Evolutionary conservation across 768 basidiomycete species (phyloP), one percentile per base, ranked within the genome.

Genomic region (Hebeloma cylindrosporum): DNA sequence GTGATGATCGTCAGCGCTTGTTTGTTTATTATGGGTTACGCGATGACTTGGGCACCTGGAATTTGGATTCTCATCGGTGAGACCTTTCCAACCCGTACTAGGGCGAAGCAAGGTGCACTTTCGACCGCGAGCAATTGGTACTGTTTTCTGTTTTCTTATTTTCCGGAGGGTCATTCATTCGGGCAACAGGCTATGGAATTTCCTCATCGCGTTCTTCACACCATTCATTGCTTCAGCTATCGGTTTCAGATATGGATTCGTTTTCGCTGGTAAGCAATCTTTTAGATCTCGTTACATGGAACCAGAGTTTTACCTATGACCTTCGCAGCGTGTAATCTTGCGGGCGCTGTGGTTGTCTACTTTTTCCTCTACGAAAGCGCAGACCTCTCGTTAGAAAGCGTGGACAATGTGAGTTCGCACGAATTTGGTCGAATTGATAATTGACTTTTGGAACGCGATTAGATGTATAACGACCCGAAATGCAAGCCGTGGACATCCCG

Each of bases 41-140:
- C 85, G 4, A 79, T 69, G 67, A 85, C 85, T 23, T 83, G 80
- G 82, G 82, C 76, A 11, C 83, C 84, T n/a, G 83, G 83, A 35
- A 62, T 87, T 28, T 88, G 85, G 85, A 85, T 88, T 56, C 69
- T 88, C 14, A 84, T 83, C 44, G 85, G 84, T 27, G 85, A 88
- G 63, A 85, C 82, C 1, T 88, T 86, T 71, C 80, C 83, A 0
- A 85, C 81, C 7, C 72, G 82, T 17, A 84, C 84, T 3, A 76
- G 85, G 42, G 79, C 84, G 3, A 82, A 85, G 60, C 85, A 87
- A 59, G 83, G 78, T 4, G 78, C 82, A 27, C 62, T 89, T 29
- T 72, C 83, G 1, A 85, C 82, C 1, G 73, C 81, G 0, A 64
- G 70, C 23, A 86, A 84, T 61, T 86, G 83, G 66, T 63, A 38